These are phyloP conservation scores for Acanthamoeba lenticulata DNA, from an alignment of 208 protist genomes.

Conservation along the genomic window DNA sequence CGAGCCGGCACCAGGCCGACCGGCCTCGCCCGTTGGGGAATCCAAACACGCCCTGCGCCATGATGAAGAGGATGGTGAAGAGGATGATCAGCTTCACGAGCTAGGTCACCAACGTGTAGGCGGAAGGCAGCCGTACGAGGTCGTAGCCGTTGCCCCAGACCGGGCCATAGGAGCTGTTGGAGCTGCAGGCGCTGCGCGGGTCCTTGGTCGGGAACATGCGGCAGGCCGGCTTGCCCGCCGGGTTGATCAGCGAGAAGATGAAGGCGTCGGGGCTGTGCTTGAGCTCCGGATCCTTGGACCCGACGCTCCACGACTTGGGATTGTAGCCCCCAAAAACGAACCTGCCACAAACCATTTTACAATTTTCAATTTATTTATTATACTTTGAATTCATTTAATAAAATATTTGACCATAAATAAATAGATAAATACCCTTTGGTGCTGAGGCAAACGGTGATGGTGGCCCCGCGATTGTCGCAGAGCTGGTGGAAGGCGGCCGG, in stretches of 20 bases:
- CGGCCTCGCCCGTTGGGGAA: background rate
- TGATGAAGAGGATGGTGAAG: too few species aligned
- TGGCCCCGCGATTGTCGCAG: slow-evolving; percentile 8
- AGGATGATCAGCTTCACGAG: background rate
- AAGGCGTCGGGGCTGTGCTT: background rate
- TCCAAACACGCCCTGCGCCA: slow-evolving; percentile 21
- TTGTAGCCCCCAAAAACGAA: slow-evolving; percentile 9
- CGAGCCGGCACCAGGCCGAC: background rate
- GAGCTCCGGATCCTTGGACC: background rate
- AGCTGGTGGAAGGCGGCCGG: background rate
- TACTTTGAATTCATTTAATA: too few species aligned
- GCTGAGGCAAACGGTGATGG: background rate
- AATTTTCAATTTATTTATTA: too few species aligned
- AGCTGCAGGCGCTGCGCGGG: background rate
- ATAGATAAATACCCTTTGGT: background rate
- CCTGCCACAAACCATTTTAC: background rate
- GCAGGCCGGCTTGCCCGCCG: background rate
- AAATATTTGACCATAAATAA: too few species aligned
- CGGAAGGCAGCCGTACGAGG: background rate
- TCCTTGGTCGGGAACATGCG: slow-evolving; percentile 23
- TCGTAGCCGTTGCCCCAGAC: slow-evolving; percentile 23
- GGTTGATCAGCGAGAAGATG: slow-evolving; percentile 26
- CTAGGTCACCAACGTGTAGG: background rate
- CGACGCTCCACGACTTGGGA: background rate
- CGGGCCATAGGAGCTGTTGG: background rate